Base-by-base conservation (phyloP, 352 stramenopile species). In the Phytophthora quininea region DNA sequence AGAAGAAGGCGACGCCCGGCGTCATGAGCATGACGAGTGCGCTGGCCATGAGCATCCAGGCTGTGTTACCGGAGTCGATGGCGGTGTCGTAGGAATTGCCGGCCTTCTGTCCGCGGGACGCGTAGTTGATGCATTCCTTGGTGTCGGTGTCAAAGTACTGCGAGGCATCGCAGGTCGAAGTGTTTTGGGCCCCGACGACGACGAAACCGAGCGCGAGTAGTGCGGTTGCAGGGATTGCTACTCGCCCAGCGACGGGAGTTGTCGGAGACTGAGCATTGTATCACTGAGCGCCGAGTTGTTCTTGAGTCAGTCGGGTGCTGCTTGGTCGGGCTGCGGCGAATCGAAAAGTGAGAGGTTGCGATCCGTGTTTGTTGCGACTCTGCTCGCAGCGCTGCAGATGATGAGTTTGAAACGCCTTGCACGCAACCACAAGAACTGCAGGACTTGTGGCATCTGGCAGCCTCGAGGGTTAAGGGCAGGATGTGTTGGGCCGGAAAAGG, bases 1-100 rank as follows among this genome's bases (percentile, higher is more conserved):
- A 93, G 75, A 92, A 93, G 68, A 90, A 86, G 48, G 75, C 72
- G 32, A 90, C 75, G 7, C 81, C 81, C 0, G 0, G 81, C 78
- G 77, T 85, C 82, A 90, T 90, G 64, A 90, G 79, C 74, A 90
- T 81, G 33, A 90, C 82, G 2, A 90, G 64, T 32, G 74, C 77
- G 11, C 62, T 79, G 42, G 78, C 54, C 14, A 67, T 51, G 27
- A 90, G 62, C 71, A 90, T 79, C 82, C 82, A 90, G 27, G 82
- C 80, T 3, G 79, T 90, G 64, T 89, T 85, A 54, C 80, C 82
- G 10, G 69, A 68, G 58, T 86, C 68, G 46, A 84, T 55, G 24
- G 57, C 46, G 10, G 46, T 54, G 56, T 56, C 75, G 40, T 67
- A 62, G 58, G 78, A 67, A 7, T 48, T 15, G 15, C 49, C 58